phyloP scores from a whole-genome alignment of 805 yeast species.

The Priceomyces fermenticarens region DNA sequence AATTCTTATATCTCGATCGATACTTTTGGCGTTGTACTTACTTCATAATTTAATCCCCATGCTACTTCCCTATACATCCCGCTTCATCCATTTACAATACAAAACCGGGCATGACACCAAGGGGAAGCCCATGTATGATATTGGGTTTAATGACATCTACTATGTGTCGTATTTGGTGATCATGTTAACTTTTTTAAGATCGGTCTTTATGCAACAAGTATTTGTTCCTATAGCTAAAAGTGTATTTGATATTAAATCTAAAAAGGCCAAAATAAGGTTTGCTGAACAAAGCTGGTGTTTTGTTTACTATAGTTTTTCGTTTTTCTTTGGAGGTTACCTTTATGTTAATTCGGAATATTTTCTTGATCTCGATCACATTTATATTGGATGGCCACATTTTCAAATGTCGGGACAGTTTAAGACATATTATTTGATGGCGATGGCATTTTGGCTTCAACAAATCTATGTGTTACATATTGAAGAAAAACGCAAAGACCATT shows the following conservation, averaged over 20 bases:
- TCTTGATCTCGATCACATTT: constrained; percentile 55
- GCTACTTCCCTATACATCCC: constrained; percentile 24
- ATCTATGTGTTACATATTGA: constrained; percentile 74
- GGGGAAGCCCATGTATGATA: constrained; percentile 41
- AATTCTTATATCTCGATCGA: constrained; percentile 26
- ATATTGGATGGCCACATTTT: constrained; percentile 73
- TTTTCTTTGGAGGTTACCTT: constrained; percentile 54
- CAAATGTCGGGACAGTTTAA: constrained; percentile 53
- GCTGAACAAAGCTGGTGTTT: constrained; percentile 86
- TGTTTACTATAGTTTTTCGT: constrained; percentile 55
- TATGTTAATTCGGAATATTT: constrained; percentile 60
- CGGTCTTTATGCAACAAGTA: constrained; percentile 54
- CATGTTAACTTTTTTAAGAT: constrained; percentile 55
- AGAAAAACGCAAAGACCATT: constrained; percentile 74
- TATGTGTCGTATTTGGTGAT: constrained; percentile 55
- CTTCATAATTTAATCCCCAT: constrained; percentile 21
- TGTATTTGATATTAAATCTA: constrained; percentile 40
- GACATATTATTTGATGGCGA: constrained; percentile 65
- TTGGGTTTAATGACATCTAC: constrained; percentile 54
- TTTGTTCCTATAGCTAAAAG: constrained; percentile 55
- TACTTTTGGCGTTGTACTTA: constrained; percentile 25
- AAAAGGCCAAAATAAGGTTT: constrained; percentile 61
- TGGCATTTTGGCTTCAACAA: constrained; percentile 82
- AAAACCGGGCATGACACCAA: constrained; percentile 12
- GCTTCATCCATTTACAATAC: constrained; percentile 36